Evolutionary conservation across 768 basidiomycete genomes (phyloP), one percentile per base, ranked within the genome.

Genomic region (Leccinum boreale): DNA sequence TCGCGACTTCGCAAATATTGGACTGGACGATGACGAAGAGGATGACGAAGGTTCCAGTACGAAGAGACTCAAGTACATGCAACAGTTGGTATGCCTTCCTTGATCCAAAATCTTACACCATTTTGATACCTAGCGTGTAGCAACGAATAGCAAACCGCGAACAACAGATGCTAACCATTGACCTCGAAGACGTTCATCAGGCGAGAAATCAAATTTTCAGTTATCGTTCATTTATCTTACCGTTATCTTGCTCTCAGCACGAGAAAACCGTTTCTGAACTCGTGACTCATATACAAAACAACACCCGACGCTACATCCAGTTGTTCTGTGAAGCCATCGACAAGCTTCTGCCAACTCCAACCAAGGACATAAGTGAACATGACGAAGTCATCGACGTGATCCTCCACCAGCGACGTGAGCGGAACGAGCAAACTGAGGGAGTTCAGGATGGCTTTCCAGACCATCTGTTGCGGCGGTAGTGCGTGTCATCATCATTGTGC

Each of bases 351-450:
- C 95, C 94, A 15, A 77, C 79, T 36, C 92, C 94, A 12, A 94
- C 90, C 9, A 89, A 87, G 69, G 94, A 97, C 65, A 90, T 98
- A 59, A 88, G 85, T 57, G 87, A 92, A 61, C 84, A 93, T 42
- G 90, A 93, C 60, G 97, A 99, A 72, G 95, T 98, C 50, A 90
- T 98, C 42, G 97, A 99, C 73, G 87, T 98, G 5, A 97, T 99
- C 58, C 81, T 98, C 61, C 93, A 94, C 70, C 97, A 98, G 68
- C 81, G 97, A 54, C 80, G 87, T 54, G 91, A 97, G 71, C 82
- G 92, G 58, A 98, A 98, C 66, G 85, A 88, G 55, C 85, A 89
- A 70, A 78, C 86, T 39, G 90, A 91, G 55, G 87, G 84, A 21
- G 73, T 73, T n/a, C 83, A 87, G 60, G 83, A 85, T 19, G 84